Conservation (phyloP, 768 basidiomycete species). For the Suillus ampliporus region DNA sequence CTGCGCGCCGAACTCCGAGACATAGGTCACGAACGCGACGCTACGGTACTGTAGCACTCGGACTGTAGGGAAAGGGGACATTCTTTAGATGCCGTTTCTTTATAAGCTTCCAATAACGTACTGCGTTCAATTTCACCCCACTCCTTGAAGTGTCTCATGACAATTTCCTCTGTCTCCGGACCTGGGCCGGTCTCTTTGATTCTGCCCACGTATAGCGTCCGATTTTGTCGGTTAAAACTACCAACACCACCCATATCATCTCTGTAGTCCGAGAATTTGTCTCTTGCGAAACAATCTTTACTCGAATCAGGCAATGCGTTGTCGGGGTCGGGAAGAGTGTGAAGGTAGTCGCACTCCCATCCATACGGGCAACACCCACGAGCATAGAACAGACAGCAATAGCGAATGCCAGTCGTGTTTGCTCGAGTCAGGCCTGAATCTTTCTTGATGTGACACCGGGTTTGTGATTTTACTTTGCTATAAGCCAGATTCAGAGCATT, state of each 20-base stretch:
- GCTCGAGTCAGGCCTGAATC: slow-evolving; percentile 96
- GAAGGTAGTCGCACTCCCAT: slow-evolving; percentile 97
- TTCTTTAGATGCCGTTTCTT: slow-evolving; percentile 14
- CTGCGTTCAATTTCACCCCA: slow-evolving; percentile 95
- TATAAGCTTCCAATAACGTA: slow-evolving; percentile 46
- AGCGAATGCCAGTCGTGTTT: slow-evolving; percentile 91
- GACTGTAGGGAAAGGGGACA: slow-evolving; percentile 48
- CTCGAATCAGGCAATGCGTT: slow-evolving; percentile 84
- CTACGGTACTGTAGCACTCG: slow-evolving; percentile 92
- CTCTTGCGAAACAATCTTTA: slow-evolving; percentile 95
- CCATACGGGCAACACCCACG: slow-evolving; percentile 98
- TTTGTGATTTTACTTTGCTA: slow-evolving; percentile 94
- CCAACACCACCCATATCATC: slow-evolving; percentile 99
- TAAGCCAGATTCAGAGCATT: slow-evolving; percentile 15
- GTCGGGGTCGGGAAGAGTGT: slow-evolving; percentile 78
- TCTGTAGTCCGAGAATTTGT: slow-evolving; percentile 96
- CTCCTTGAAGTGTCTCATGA: slow-evolving; percentile 91
- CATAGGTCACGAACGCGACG: slow-evolving; percentile 97
- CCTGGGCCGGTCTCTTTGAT: slow-evolving; percentile 92
- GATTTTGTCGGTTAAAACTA: slow-evolving; percentile 91
- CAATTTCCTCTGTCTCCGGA: slow-evolving; percentile 89
- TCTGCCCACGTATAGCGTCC: slow-evolving; percentile 93
- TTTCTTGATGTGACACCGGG: slow-evolving; percentile 84
- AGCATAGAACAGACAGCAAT: slow-evolving; percentile 93
- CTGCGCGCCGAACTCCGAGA: slow-evolving; percentile 82